Percentiles rank a stretch among this genome's conserved stretches.
These are phyloP conservation scores for Brasilioporus rufonigricans DNA, from an alignment of 768 basidiomycete species.

Conservation along the genomic window DNA sequence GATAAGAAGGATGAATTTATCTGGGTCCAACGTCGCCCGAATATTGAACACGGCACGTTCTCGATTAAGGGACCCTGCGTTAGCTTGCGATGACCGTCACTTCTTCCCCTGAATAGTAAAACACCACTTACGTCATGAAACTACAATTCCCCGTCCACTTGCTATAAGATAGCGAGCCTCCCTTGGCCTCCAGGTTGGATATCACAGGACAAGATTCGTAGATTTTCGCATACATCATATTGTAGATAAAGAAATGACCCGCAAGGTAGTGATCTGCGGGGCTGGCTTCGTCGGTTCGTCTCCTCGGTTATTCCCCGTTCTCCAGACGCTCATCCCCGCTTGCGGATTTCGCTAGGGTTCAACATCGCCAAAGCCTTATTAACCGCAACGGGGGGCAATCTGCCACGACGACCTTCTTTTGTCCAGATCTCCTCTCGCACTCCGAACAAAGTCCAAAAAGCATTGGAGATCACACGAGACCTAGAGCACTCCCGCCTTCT, in stretches of 20 bases:
- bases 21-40: neutral
- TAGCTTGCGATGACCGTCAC: neutral
- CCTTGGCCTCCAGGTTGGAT: neutral
- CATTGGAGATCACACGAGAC: conserved; percentile 29
- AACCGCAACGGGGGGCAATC: conserved; percentile 25
- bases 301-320: conserved; percentile 4
- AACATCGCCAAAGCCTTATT: conserved; percentile 58
- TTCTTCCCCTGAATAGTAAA: neutral
- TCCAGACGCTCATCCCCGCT: conserved; percentile 1
- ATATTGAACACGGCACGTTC: neutral
- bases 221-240: neutral
- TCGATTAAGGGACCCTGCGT: neutral
- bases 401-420: conserved; percentile 5
- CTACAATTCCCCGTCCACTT: neutral
- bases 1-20: too few species aligned
- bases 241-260: conserved; percentile 16
- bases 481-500: conserved; percentile 37
- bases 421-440: conserved; percentile 62
- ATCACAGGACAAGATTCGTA: neutral
- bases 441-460: conserved; percentile 42
- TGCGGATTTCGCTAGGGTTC: conserved; percentile 40
- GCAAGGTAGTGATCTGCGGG: conserved; percentile 51
- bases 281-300: conserved; percentile 61
- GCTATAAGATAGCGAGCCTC: neutral
- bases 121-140: conserved; percentile 7